Evolutionary conservation across 164 flowering plant genomes (phyloP).

Genomic region (Umbellularia californica): DNA sequence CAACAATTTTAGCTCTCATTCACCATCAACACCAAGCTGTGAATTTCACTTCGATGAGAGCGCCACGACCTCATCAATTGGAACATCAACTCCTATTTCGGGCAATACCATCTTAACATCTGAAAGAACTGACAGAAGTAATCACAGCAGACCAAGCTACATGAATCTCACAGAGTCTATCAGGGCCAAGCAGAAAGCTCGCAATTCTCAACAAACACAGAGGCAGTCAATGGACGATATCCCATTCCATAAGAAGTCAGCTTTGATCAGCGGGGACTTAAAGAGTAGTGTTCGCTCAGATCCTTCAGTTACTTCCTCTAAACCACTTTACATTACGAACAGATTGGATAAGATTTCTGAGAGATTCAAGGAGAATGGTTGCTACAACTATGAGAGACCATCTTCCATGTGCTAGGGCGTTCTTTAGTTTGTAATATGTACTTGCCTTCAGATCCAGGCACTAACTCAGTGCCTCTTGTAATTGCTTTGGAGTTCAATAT

Average conservation of each 20-base stretch:
- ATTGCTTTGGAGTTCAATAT: constrained; percentile 42
- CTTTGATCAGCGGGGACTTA: constrained; percentile 39
- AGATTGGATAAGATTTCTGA: constrained; percentile 39
- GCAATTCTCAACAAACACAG: constrained; percentile 33
- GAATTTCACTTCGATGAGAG: constrained; percentile 68
- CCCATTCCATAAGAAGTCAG: constrained; percentile 53
- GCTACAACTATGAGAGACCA: constrained; percentile 19
- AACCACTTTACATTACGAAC: constrained; percentile 31
- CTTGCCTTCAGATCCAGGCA: neutral
- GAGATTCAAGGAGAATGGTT: constrained; percentile 28
- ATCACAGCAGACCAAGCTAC: constrained; percentile 49
- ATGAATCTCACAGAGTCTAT: constrained; percentile 78
- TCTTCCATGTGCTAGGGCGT: constrained; percentile 5
- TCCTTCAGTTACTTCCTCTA: constrained; percentile 34
- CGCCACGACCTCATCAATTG: constrained; percentile 64
- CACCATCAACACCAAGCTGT: constrained; percentile 79
- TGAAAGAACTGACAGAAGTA: constrained; percentile 45
- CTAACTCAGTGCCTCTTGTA: neutral
- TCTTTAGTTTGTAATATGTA: neutral
- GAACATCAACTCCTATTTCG: constrained; percentile 76
- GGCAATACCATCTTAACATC: constrained; percentile 44
- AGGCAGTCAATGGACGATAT: constrained; percentile 82
- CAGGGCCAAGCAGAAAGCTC: constrained; percentile 64
- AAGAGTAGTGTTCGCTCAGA: constrained; percentile 53
- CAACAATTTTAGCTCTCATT: constrained; percentile 31